phyloP scores from a whole-genome alignment of 148 eudicot species.

The Vaccinium vitisidaea region DNA sequence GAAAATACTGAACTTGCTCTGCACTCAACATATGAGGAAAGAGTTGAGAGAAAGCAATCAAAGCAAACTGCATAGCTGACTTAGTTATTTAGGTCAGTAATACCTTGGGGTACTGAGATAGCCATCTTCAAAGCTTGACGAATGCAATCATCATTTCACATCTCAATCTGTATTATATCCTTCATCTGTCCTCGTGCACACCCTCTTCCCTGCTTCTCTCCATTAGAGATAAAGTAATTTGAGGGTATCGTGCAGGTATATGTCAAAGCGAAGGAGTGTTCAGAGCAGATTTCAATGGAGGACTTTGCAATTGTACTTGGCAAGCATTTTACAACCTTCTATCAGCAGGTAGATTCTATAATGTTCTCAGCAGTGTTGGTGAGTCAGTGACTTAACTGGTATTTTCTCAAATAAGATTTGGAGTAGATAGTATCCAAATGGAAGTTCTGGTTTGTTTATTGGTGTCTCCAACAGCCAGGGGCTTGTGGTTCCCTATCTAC shows the following conservation, averaged over 20 bases:
- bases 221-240: neutral
- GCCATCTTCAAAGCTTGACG: neutral
- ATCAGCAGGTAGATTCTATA: constrained; percentile 55
- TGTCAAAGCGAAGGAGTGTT: constrained; percentile 91
- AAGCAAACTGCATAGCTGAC: neutral
- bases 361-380: neutral
- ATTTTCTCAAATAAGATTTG: neutral
- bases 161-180: neutral
- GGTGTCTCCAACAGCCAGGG: neutral
- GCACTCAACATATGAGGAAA: neutral
- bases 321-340: constrained; percentile 83
- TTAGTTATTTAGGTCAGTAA: neutral
- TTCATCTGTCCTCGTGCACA: neutral
- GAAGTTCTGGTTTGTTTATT: constrained; percentile 3
- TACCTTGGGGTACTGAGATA: neutral
- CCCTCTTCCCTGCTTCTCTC: neutral
- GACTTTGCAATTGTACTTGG: constrained; percentile 83
- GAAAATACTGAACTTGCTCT: neutral
- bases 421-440: neutral
- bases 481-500: neutral
- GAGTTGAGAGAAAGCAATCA: neutral
- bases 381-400: neutral
- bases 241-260: constrained; percentile 59
- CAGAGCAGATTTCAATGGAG: constrained; percentile 66
- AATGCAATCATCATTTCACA: neutral